Evolutionary conservation across 495 filamentous ascomycete genomes (phyloP).

Genomic region (Filosporella fistucella): DNA sequence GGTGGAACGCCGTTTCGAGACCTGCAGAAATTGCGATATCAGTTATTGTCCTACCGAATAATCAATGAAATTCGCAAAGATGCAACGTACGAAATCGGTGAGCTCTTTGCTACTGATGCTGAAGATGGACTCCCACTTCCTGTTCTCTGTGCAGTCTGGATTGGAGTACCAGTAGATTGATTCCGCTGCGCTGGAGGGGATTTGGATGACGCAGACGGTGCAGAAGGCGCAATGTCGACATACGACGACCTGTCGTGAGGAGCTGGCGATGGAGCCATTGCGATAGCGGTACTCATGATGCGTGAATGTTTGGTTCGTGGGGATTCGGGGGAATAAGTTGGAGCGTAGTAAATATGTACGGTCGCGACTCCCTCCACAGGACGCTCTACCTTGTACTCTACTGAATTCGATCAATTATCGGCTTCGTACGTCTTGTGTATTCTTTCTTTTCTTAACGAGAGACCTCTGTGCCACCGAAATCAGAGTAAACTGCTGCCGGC

Average conservation of each 20-base stretch:
- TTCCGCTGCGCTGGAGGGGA: constrained; percentile 33
- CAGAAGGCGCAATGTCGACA: constrained; percentile 33
- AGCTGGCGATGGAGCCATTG: constrained; percentile 55
- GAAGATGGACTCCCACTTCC: constrained; percentile 44
- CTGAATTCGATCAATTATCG: constrained; percentile 10
- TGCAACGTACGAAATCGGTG: constrained; percentile 42
- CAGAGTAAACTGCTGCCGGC: constrained; percentile 23
- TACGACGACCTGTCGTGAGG: constrained; percentile 50
- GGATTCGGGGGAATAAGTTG: background rate
- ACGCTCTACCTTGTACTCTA: constrained; percentile 10
- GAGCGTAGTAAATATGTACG: too few relatives aligned
- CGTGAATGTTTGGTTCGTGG: too few relatives aligned
- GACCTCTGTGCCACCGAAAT: constrained; percentile 19
- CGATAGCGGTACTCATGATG: constrained; percentile 56
- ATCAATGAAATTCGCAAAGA: constrained; percentile 1
- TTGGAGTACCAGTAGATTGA: constrained; percentile 34
- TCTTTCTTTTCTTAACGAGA: constrained; percentile 19
- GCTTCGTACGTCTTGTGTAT: constrained; percentile 22
- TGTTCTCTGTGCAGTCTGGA: constrained; percentile 37
- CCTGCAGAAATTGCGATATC: constrained; percentile 28
- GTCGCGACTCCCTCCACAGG: constrained; percentile 5
- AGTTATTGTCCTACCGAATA: constrained; percentile 10
- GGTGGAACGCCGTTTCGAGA: constrained; percentile 52
- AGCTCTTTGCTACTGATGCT: constrained; percentile 28
- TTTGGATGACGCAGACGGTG: constrained; percentile 36